Evolutionary conservation across 2,329 filamentous ascomycete genomes (phyloP), one percentile per base, ranked within the genome.

Genomic region (Talaromyces pinophilus): DNA sequence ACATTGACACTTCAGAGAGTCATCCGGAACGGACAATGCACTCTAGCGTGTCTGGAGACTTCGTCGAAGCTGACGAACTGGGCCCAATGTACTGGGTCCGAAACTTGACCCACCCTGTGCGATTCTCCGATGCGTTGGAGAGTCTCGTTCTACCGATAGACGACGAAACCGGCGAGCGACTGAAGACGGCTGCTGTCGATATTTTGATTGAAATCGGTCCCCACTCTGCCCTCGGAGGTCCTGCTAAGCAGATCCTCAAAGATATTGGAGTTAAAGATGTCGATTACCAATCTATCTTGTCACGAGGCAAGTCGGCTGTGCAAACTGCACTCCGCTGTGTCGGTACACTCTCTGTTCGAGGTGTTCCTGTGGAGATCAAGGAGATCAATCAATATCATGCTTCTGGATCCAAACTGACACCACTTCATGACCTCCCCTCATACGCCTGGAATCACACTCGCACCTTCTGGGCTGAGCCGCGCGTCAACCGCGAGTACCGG

Each of bases 391-490:
- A 30, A 11, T 28, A 44, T 42, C 19, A 44, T 40, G 42, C 55
- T 30, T 13, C 52, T 22, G 28, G 3, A 10, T 11, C 17, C 1
- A 55, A 4, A 2, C 3, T 35, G 17, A 55, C 28, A 55, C 17
- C 30, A 1, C 33, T 65, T 2, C 17, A 19, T 17, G 55, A 60
- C 42, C 54, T 64, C 25, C 72, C 72, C 1, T 2, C 62, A 1
- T 73, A 73, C 35, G 22, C 65, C 1, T 73, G 72, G 72, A 64
- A 72, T 48, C 69, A 72, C 33, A 25, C 42, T 6, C 19, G 33
- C 8, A n/a, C 19, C 1, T 62, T 64, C 62, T 72, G 70, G 70
- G 11, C 33, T 1, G 68, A 70, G 10, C 71, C 72, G 5, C 72
- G 74, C 42, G 28, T 59, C 1, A 33, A 40, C 5, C 30, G 46